phyloP scores from a whole-genome alignment of 371 early-diverging fungal genomes.

The Capniomyces stellatus region DNA sequence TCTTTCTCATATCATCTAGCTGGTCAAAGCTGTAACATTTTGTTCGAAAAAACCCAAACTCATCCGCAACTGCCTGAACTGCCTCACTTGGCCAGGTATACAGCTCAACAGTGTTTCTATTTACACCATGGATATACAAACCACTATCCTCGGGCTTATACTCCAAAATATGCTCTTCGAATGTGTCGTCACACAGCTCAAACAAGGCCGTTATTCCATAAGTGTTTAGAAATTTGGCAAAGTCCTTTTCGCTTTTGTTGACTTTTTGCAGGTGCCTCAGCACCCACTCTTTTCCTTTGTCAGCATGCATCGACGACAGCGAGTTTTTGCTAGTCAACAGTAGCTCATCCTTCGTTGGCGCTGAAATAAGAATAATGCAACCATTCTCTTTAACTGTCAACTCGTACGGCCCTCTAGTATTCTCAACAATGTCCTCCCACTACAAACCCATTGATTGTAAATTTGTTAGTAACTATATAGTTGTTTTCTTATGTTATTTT shows the following conservation, averaged over 20 bases:
- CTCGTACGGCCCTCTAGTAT: slow-evolving; percentile 73
- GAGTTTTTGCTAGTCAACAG: slow-evolving; percentile 81
- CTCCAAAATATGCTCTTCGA: slow-evolving; percentile 83
- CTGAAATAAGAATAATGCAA: slow-evolving; percentile 75
- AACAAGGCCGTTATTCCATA: slow-evolving; percentile 58
- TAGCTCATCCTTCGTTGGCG: slow-evolving; percentile 38
- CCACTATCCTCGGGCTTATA: slow-evolving; percentile 63
- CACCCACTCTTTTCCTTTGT: slow-evolving; percentile 60
- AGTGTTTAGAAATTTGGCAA: slow-evolving; percentile 47
- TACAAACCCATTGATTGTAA: slow-evolving; percentile 32
- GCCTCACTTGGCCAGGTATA: slow-evolving; percentile 42
- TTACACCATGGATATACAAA: slow-evolving; percentile 82
- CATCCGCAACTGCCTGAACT: slow-evolving; percentile 40
- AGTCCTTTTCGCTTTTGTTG: slow-evolving; percentile 37
- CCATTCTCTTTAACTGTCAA: slow-evolving; percentile 90
- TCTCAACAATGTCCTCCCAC: slow-evolving; percentile 33
- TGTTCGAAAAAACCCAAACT: slow-evolving; percentile 55
- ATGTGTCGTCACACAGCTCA: slow-evolving; percentile 81
- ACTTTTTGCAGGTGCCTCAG: slow-evolving; percentile 36
- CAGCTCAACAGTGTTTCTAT: slow-evolving; percentile 52
- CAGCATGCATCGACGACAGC: slow-evolving; percentile 30
- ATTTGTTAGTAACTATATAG: too few species aligned
- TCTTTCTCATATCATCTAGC: slow-evolving; percentile 32
- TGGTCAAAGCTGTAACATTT: slow-evolving; percentile 25
- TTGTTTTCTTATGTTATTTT: too few species aligned